Conservation (phyloP, 352 stramenopile species). For the Phytophthora tubulina region DNA sequence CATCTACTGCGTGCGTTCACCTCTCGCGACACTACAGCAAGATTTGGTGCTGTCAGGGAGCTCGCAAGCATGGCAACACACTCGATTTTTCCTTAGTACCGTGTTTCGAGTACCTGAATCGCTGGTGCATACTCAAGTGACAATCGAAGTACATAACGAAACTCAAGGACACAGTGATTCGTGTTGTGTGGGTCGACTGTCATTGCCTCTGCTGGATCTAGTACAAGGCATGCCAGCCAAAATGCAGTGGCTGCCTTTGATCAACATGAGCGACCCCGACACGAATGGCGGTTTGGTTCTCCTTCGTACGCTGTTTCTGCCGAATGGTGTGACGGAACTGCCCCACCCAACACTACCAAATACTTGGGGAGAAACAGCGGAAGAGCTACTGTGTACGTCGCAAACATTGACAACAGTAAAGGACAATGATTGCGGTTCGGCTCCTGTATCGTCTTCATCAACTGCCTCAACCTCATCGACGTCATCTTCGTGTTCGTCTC, state of each 20-base stretch:
- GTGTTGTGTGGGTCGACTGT: slow-evolving; percentile 39
- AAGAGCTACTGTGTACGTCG: slow-evolving; percentile 47
- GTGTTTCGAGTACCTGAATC: slow-evolving; percentile 63
- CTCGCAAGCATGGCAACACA: slow-evolving; percentile 55
- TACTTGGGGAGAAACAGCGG: slow-evolving; percentile 48
- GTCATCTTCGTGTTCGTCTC: slow-evolving; percentile 28
- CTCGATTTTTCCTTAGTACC: slow-evolving; percentile 49
- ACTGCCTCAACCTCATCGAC: slow-evolving; percentile 31
- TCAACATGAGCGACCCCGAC: background rate
- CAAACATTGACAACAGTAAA: background rate
- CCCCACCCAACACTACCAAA: slow-evolving; percentile 50
- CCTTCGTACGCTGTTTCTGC: slow-evolving; percentile 70
- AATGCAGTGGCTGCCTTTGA: slow-evolving; percentile 64
- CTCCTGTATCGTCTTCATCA: slow-evolving; percentile 23
- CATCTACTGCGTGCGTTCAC: slow-evolving; percentile 59
- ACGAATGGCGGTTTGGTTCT: slow-evolving; percentile 37
- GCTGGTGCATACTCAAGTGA: slow-evolving; percentile 45
- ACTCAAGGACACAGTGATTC: slow-evolving; percentile 39
- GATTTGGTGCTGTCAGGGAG: slow-evolving; percentile 59
- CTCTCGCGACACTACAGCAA: slow-evolving; percentile 55
- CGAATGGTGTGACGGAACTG: slow-evolving; percentile 57
- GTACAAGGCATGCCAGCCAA: slow-evolving; percentile 71
- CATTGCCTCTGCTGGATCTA: slow-evolving; percentile 57
- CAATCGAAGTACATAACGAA: slow-evolving; percentile 58
- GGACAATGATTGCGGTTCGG: slow-evolving; percentile 7